Conservation (phyloP, 768 basidiomycete species). For the Tricholoma matsutake region DNA sequence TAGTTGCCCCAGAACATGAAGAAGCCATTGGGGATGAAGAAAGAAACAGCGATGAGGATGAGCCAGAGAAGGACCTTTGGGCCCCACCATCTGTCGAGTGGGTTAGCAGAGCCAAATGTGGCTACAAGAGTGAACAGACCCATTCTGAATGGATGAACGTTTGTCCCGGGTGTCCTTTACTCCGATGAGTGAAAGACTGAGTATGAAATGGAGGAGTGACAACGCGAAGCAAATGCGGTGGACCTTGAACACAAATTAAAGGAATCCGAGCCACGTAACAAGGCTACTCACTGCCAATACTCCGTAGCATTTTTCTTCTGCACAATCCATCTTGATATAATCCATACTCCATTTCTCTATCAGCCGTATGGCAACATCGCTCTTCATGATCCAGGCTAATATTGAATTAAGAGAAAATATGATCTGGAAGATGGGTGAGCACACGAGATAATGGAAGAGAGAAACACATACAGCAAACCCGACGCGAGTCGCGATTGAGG, state of each 20-base stretch:
- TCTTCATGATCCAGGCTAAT: conserved; percentile 96
- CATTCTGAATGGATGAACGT: conserved; percentile 95
- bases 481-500: conserved; percentile 94
- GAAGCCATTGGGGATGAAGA: conserved; percentile 96
- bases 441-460: background rate
- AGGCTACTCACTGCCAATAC: conserved; percentile 76
- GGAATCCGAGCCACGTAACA: background rate
- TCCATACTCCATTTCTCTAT: conserved; percentile 94
- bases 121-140: conserved; percentile 44
- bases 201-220: conserved; percentile 79
- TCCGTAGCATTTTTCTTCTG: conserved; percentile 91
- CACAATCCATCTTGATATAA: conserved; percentile 98
- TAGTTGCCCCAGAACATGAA: conserved; percentile 99
- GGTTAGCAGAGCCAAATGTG: conserved; percentile 3
- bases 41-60: conserved; percentile 73
- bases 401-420: conserved; percentile 96
- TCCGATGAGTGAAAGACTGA: conserved; percentile 78
- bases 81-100: conserved; percentile 86
- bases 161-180: conserved; percentile 89
- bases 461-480: conserved; percentile 76
- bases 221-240: conserved; percentile 98
- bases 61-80: conserved; percentile 93
- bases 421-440: conserved; percentile 46
- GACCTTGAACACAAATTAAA: conserved; percentile 44
- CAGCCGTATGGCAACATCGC: conserved; percentile 78